Base-by-base conservation (phyloP, 768 basidiomycete genomes). In the Ramaria sp. region DNA sequence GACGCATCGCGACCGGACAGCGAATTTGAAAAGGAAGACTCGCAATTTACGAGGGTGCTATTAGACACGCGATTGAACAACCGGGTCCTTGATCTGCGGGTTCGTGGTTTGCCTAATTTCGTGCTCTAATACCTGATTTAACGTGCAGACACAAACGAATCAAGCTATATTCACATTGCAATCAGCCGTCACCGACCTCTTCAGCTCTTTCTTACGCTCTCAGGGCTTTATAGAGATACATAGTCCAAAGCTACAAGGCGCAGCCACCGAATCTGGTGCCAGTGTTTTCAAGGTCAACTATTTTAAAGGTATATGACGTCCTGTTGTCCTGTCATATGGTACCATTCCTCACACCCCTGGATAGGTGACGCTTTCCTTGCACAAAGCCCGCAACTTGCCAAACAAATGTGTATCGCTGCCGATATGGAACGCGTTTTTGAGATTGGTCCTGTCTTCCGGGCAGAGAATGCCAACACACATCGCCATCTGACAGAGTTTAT, bases 341-440 rank as follows among this genome's bases (percentile, higher is more conserved):
- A 15, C 10, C 34, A 20, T 18, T 16, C 10, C 18, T 25, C 32
- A 44, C 28, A 24, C 20, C 43, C 45, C n/a, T 28, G 39, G 49
- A 10, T 60, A 95, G 93, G 89, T 28, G 78, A 69, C 60, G 96
- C 96, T 2, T 99, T 77, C 74, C 78, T 99, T 38, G 96, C 96
- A 18, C 96, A 99, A 68, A 93, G 89, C 37, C 96, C 96, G 38
- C 96, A 99, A 65, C 75, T 98, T 15, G 90, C 93, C 49, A 99
- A 99, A 69, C 96, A 99, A 70, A 99, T 99, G 96, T 89, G 88
- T 57, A 98, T 99, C 62, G 92, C 96, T 32, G 93, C 91, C 52
- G 96, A 98, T 71, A 93, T 98, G 65, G 96, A 98, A 68, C 81
- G 92, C 30, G 96, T 99, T 7, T 99, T 94, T 70, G 96, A 99